Conservation (phyloP, 2,329 filamentous ascomycete genomes). For the Sporothrix dimorphospora region DNA sequence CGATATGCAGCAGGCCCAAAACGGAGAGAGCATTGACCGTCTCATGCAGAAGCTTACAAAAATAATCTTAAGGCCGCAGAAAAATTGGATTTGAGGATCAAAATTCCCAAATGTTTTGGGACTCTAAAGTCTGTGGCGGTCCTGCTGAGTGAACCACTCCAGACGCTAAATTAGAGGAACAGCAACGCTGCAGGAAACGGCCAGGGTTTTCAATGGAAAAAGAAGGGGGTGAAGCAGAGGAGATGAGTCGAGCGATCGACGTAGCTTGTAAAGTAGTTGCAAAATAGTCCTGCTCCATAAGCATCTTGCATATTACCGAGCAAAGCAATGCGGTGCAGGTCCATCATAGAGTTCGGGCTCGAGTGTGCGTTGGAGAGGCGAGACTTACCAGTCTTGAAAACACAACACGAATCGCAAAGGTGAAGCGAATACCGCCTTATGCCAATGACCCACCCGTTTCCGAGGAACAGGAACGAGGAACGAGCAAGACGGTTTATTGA, state of each 20-base stretch:
- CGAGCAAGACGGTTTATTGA: background rate
- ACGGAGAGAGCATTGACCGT: background rate
- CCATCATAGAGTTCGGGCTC: background rate
- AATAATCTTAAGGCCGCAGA: background rate
- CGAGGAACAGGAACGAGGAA: background rate
- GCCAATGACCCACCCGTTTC: too few species aligned
- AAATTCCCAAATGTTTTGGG: background rate
- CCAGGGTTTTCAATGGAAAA: conserved; percentile 5
- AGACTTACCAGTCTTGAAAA: too few species aligned
- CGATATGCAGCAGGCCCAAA: conserved; percentile 12
- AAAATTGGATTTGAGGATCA: background rate
- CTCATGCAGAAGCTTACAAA: background rate
- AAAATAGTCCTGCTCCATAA: background rate
- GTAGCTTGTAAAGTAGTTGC: background rate
- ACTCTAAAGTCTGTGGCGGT: too few species aligned
- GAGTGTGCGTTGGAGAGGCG: background rate
- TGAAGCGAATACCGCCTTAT: too few species aligned
- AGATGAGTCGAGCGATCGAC: background rate
- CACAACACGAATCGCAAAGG: too few species aligned
- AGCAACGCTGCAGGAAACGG: background rate
- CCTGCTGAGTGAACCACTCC: too few species aligned
- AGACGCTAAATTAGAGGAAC: background rate
- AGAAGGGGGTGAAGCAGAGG: background rate
- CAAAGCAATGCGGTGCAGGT: background rate
- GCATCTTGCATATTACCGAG: background rate